Evolutionary conservation across 2,329 filamentous ascomycete species (phyloP).

Genomic region (Colletotrichum destructivum): DNA sequence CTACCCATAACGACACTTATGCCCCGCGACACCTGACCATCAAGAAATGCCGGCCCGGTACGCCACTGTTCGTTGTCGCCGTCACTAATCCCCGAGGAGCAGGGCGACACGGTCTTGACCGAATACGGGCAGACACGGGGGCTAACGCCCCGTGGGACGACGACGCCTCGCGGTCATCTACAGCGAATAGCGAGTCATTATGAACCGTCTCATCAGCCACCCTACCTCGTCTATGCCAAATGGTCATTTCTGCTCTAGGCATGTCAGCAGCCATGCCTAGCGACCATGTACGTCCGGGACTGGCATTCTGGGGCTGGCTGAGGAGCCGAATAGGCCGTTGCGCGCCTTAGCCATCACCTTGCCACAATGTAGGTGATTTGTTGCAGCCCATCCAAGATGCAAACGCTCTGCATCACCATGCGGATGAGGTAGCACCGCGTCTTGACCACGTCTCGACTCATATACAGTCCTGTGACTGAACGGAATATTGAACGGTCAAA

Average conservation of each 20-base stretch:
- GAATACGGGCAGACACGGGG: slow-evolving; percentile 27
- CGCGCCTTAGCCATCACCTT: not conserved
- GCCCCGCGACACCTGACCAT: slow-evolving; percentile 40
- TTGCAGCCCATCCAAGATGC: not conserved
- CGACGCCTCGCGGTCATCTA: slow-evolving; percentile 31
- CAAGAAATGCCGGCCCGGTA: slow-evolving; percentile 40
- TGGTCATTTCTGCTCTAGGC: not conserved
- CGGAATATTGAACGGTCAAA: slow-evolving; percentile 21
- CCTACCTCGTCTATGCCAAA: not conserved
- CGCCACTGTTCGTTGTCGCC: slow-evolving; percentile 20
- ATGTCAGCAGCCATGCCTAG: not conserved
- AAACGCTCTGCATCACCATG: not conserved
- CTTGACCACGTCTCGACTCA: not conserved
- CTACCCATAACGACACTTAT: slow-evolving; percentile 22
- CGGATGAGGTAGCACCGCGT: not conserved
- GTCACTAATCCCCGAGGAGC: not conserved
- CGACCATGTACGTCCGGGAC: not conserved
- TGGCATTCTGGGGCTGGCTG: too few relatives aligned
- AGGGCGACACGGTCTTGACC: slow-evolving; percentile 19
- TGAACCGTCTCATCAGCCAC: slow-evolving; percentile 10
- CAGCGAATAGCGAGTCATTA: slow-evolving; percentile 37
- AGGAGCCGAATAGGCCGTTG: not conserved
- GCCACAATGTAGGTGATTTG: not conserved
- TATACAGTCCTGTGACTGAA: not conserved
- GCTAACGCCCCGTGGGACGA: slow-evolving; percentile 23